Percentiles rank a stretch among this genome's conserved stretches.
Evolutionary conservation across 2,329 filamentous ascomycete genomes (phyloP).

Genomic region (Colletotrichum spinosum): DNA sequence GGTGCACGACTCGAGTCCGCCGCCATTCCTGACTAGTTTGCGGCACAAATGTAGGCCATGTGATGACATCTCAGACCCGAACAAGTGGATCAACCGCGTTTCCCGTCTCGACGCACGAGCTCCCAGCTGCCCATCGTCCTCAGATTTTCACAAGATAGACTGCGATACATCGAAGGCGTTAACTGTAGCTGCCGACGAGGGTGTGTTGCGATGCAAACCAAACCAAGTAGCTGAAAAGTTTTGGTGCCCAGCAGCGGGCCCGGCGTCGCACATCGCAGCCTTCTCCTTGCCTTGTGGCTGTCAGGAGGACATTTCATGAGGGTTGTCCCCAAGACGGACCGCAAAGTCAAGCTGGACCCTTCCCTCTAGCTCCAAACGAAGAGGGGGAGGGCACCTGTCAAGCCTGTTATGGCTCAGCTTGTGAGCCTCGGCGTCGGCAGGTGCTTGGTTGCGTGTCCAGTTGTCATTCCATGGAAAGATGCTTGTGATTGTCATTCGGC

Average conservation of each 20-base stretch:
- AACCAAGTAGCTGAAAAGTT: background rate
- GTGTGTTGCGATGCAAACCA: background rate
- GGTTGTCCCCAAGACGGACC: background rate
- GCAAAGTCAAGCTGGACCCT: slow-evolving; percentile 15
- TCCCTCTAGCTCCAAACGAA: slow-evolving; percentile 20
- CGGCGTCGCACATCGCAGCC: slow-evolving; percentile 24
- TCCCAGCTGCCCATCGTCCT: slow-evolving; percentile 3
- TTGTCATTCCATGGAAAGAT: slow-evolving; percentile 23
- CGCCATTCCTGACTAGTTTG: slow-evolving; percentile 31
- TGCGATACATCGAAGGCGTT: slow-evolving; percentile 9
- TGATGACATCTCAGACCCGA: slow-evolving; percentile 37
- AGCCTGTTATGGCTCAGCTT: slow-evolving; percentile 6
- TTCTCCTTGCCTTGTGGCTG: slow-evolving; percentile 19
- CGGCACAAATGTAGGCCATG: slow-evolving; percentile 30
- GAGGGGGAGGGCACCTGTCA: slow-evolving; percentile 7
- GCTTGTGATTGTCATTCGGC: slow-evolving; percentile 2
- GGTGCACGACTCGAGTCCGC: slow-evolving; percentile 28
- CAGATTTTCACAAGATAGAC: slow-evolving; percentile 3
- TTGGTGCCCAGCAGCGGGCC: slow-evolving; percentile 19
- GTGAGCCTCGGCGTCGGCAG: slow-evolving; percentile 23
- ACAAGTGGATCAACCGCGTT: slow-evolving; percentile 32
- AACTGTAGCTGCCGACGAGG: background rate
- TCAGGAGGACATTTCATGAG: slow-evolving; percentile 31
- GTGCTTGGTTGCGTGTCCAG: background rate
- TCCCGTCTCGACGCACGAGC: slow-evolving; percentile 16